These are phyloP conservation scores for Musa balbisiana DNA, from an alignment of 202 grass and related monocot species.

Conservation along the genomic window DNA sequence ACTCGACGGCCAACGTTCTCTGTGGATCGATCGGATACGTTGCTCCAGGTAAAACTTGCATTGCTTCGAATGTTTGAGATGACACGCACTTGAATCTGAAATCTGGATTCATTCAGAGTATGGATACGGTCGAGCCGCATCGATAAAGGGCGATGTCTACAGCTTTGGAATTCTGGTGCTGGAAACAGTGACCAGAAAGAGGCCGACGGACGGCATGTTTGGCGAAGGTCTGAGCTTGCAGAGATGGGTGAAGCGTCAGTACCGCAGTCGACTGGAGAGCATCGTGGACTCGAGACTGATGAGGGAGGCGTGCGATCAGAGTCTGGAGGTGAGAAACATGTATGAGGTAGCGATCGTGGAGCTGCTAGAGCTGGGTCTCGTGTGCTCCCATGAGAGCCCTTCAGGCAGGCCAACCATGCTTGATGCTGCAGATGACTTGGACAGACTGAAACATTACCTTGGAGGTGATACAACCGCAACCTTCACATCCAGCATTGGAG, in stretches of 20 bases:
- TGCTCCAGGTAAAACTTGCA: slow-evolving; percentile 20
- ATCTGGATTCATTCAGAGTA: slow-evolving; percentile 8
- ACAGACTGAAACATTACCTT: slow-evolving; percentile 9
- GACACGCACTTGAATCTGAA: too few relatives aligned
- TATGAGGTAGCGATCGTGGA: slow-evolving; percentile 31
- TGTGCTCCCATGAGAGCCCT: slow-evolving; percentile 52
- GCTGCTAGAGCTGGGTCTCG: slow-evolving; percentile 55
- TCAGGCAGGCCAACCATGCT: slow-evolving; percentile 41
- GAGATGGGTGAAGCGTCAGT: slow-evolving; percentile 8
- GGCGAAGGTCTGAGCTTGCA: slow-evolving; percentile 14
- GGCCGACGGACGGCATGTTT: slow-evolving; percentile 13
- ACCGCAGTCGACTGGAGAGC: neutral
- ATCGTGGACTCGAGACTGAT: neutral
- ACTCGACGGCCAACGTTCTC: slow-evolving; percentile 44
- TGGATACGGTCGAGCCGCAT: slow-evolving; percentile 4
- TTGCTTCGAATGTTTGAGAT: neutral
- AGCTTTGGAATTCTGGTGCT: slow-evolving; percentile 23
- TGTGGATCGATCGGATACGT: slow-evolving; percentile 27
- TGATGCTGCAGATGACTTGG: slow-evolving; percentile 27
- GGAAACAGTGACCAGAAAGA: slow-evolving; percentile 16
- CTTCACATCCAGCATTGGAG: slow-evolving; percentile 5
- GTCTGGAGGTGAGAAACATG: neutral
- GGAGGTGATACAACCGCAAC: slow-evolving; percentile 3
- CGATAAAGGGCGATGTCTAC: slow-evolving; percentile 21
- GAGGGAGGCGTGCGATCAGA: neutral